Evolutionary conservation across 192 early-diverging fungal species (phyloP).

Genomic region (Pecoramyces ruminantium): DNA sequence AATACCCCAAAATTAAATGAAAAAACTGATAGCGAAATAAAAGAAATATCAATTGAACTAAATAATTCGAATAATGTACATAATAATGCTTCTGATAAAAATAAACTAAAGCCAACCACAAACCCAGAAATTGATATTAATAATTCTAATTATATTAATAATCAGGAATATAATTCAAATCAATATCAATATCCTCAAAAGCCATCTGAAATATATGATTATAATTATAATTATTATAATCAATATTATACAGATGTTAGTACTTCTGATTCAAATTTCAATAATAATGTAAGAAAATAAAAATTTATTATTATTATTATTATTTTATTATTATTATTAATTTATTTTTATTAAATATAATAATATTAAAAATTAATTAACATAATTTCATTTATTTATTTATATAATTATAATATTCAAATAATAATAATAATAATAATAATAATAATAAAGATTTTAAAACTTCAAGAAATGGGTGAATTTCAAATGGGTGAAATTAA

Average conservation of each 20-base stretch:
- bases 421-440: too few relatives aligned
- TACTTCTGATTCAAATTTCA: neutral
- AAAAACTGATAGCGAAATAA: neutral
- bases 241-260: neutral
- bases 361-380: too few relatives aligned
- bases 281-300: neutral
- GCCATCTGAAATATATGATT: neutral
- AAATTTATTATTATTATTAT: too few relatives aligned
- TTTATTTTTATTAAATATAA: too few relatives aligned
- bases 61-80: too few relatives aligned
- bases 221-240: neutral
- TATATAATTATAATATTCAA: too few relatives aligned
- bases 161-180: neutral
- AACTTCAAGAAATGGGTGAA: neutral
- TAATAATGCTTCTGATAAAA: neutral
- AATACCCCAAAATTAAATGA: neutral
- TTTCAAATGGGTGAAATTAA: neutral
- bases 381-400: too few relatives aligned
- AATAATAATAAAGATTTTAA: neutral
- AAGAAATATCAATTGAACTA: neutral
- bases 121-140: neutral
- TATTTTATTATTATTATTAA: too few relatives aligned
- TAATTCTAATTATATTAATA: neutral
- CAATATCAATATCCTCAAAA: neutral
- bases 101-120: neutral